These are phyloP conservation scores for Stemphylium beticola DNA, from an alignment of 2,329 filamentous ascomycete genomes.

Conservation along the genomic window DNA sequence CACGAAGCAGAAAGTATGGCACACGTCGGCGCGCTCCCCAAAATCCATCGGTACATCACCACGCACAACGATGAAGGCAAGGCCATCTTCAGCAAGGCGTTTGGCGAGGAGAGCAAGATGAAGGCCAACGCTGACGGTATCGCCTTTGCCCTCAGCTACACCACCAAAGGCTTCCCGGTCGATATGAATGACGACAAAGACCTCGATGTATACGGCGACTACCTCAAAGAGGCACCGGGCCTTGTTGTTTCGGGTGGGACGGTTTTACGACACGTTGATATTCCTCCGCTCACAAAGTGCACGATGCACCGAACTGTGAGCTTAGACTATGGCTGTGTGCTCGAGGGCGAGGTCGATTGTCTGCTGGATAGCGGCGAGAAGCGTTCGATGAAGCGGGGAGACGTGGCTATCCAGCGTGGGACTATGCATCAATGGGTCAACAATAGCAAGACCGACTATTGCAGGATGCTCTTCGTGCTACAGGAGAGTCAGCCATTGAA, in stretches of 20 bases:
- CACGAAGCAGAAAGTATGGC: conserved; percentile 31
- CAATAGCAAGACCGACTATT: conserved; percentile 40
- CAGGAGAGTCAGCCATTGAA: conserved; percentile 45
- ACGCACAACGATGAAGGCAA: conserved; percentile 45
- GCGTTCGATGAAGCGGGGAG: conserved; percentile 45
- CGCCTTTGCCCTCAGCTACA: conserved; percentile 58
- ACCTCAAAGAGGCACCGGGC: conserved; percentile 56
- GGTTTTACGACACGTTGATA: conserved; percentile 53
- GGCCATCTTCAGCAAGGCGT: conserved; percentile 45
- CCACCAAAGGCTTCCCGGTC: conserved; percentile 56
- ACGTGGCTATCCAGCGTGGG: conserved; percentile 48
- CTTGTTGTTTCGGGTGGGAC: conserved; percentile 57
- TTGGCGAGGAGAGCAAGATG: conserved; percentile 47
- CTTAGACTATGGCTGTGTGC: conserved; percentile 49
- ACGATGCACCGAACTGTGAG: conserved; percentile 52
- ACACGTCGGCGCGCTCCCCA: conserved; percentile 39
- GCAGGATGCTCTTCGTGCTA: conserved; percentile 48
- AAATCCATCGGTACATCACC: conserved; percentile 47
- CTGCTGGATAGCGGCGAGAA: conserved; percentile 50
- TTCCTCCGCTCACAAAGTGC: conserved; percentile 42
- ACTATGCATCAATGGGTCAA: conserved; percentile 52
- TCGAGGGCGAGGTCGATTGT: conserved; percentile 49
- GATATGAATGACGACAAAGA: conserved; percentile 56
- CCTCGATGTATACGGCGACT: conserved; percentile 53
- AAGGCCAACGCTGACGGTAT: conserved; percentile 52